Conservation (phyloP, 306 rosid species). For the Morella rubra region DNA sequence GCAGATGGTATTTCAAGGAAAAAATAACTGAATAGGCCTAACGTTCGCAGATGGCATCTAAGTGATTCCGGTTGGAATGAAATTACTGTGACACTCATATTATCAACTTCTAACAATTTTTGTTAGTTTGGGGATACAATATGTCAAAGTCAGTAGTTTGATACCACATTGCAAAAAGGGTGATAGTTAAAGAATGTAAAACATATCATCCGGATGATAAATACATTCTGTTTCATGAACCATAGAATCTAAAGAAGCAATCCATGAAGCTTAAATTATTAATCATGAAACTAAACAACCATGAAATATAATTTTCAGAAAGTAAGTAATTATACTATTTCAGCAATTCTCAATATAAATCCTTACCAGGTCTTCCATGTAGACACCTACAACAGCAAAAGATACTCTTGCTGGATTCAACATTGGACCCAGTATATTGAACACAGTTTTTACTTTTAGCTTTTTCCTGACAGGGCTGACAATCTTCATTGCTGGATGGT, state of each 20-base stretch:
- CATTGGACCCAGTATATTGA: constrained; percentile 91
- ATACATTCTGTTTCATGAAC: background rate
- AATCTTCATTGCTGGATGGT: constrained; percentile 88
- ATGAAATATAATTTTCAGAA: background rate
- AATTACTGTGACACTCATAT: background rate
- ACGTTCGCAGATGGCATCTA: background rate
- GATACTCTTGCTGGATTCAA: constrained; percentile 89
- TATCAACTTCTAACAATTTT: background rate
- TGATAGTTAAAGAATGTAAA: too few species aligned
- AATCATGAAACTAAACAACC: background rate
- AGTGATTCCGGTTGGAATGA: background rate
- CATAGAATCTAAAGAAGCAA: background rate
- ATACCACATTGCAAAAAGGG: too few species aligned
- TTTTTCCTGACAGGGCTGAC: constrained; percentile 80
- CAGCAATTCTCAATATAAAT: background rate
- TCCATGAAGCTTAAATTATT: background rate
- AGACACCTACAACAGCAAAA: constrained; percentile 95
- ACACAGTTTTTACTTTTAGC: constrained; percentile 79
- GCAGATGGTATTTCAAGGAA: background rate
- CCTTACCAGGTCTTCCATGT: constrained; percentile 69
- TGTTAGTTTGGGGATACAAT: too few species aligned
- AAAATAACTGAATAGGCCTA: background rate
- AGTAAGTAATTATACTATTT: background rate
- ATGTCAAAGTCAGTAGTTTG: too few species aligned
- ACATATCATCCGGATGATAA: background rate